Percentiles rank a stretch among this genome's conserved stretches.
Evolutionary conservation across 139 green algal genomes (phyloP).

Genomic region (Haematococcus sp.): DNA sequence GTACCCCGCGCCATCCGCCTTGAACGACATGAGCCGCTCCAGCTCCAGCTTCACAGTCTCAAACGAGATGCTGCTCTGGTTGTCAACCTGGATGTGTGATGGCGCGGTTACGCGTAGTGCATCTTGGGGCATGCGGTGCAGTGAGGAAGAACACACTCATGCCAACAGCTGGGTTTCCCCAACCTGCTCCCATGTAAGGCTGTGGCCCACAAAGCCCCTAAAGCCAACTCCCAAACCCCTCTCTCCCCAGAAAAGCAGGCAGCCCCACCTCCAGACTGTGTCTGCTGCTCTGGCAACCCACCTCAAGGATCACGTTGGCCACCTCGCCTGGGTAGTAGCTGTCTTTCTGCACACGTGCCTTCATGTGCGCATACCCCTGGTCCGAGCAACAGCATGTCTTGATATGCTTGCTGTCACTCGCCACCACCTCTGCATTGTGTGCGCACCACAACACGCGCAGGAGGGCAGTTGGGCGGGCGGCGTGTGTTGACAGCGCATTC

Average conservation of each 20-base stretch:
- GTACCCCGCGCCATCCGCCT: neutral
- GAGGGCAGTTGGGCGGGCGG: neutral
- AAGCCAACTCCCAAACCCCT: neutral
- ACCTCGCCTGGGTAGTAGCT: neutral
- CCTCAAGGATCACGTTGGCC: neutral
- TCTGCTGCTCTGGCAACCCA: neutral
- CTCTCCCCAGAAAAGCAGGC: neutral
- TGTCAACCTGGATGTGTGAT: neutral
- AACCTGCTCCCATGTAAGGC: neutral
- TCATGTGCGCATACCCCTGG: neutral
- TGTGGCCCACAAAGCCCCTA: neutral
- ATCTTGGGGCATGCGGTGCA: too few species aligned
- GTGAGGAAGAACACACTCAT: neutral
- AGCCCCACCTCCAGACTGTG: neutral
- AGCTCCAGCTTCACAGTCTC: neutral
- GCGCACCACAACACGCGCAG: neutral
- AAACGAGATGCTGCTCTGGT: neutral
- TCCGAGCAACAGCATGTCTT: conserved; percentile 2
- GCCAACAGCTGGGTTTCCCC: neutral
- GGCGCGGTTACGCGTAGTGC: too few species aligned
- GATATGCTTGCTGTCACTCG: neutral
- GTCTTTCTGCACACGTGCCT: conserved; percentile 3
- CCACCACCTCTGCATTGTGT: neutral
- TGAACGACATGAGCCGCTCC: neutral
- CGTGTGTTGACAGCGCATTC: neutral